phyloP scores from a whole-genome alignment of 495 filamentous ascomycete genomes.

The Neurospora intermedia region DNA sequence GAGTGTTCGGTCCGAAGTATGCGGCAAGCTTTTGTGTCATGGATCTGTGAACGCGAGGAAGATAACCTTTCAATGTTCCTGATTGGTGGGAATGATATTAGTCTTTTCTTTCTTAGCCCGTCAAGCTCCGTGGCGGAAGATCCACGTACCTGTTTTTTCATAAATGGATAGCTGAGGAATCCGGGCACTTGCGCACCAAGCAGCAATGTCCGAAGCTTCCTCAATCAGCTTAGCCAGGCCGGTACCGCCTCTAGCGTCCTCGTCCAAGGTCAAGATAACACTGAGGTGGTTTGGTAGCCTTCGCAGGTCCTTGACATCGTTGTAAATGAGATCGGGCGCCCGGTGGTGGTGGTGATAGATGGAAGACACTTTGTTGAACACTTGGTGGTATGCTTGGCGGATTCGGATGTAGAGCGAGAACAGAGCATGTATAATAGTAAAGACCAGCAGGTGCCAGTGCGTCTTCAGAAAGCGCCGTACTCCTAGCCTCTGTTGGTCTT shows the following conservation, averaged over 20 bases:
- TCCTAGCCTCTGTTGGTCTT: constrained; percentile 34
- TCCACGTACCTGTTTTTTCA: constrained; percentile 66
- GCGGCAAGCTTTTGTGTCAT: constrained; percentile 62
- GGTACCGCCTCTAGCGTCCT: constrained; percentile 52
- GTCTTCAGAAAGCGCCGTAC: constrained; percentile 57
- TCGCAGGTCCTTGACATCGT: constrained; percentile 67
- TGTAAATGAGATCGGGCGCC: constrained; percentile 79
- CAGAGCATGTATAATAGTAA: constrained; percentile 61
- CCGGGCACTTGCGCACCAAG: constrained; percentile 82
- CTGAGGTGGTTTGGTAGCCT: constrained; percentile 77
- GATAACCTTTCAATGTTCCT: constrained; percentile 81
- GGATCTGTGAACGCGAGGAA: constrained; percentile 62
- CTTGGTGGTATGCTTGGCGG: constrained; percentile 64
- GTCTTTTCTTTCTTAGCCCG: not conserved
- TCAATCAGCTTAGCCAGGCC: constrained; percentile 73
- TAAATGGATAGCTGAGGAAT: constrained; percentile 82
- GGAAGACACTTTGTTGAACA: constrained; percentile 62
- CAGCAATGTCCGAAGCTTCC: constrained; percentile 78
- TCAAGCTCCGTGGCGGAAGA: not conserved
- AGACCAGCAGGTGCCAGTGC: constrained; percentile 58
- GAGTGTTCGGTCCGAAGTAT: constrained; percentile 68
- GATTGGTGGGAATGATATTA: not conserved
- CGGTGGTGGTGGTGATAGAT: constrained; percentile 87
- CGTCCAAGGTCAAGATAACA: constrained; percentile 68
- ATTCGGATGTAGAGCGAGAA: constrained; percentile 81